A percentile compares a stretch with the other conserved stretches of the same genome.
Evolutionary conservation across 768 basidiomycete genomes (phyloP).

Genomic region (Butyriboletus loyo): DNA sequence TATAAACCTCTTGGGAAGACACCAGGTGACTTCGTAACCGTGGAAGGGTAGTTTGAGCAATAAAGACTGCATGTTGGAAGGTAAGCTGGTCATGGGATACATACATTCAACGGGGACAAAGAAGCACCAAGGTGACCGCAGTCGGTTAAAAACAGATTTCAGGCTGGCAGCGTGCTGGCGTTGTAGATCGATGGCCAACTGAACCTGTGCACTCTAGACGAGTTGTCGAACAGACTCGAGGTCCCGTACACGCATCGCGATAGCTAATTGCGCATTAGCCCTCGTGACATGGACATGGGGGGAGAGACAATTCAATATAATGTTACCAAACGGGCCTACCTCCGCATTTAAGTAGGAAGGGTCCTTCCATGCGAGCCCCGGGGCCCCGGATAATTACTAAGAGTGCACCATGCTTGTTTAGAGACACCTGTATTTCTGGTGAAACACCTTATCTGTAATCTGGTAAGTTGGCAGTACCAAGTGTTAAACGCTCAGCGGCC

Average conservation of each 20-base stretch:
- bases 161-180: not conserved
- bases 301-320: not conserved
- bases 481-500: no score
- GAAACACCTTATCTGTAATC: not conserved
- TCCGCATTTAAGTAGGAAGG: not conserved
- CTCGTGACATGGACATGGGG: no score
- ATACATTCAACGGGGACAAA: not conserved
- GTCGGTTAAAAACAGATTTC: not conserved
- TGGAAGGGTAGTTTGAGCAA: not conserved
- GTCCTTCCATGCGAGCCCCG: not conserved
- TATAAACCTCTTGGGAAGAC: slow-evolving; percentile 3
- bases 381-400: no score
- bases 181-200: not conserved
- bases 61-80: not conserved
- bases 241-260: not conserved
- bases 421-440: not conserved
- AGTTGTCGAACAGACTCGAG: not conserved
- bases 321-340: not conserved
- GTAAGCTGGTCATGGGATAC: slow-evolving; percentile 2
- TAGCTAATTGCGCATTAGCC: not conserved
- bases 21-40: not conserved
- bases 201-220: not conserved
- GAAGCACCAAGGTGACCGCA: not conserved
- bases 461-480: not conserved
- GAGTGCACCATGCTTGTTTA: not conserved